Conservation (phyloP, 257 asterid genomes). For the Solanum infundibuliforme region DNA sequence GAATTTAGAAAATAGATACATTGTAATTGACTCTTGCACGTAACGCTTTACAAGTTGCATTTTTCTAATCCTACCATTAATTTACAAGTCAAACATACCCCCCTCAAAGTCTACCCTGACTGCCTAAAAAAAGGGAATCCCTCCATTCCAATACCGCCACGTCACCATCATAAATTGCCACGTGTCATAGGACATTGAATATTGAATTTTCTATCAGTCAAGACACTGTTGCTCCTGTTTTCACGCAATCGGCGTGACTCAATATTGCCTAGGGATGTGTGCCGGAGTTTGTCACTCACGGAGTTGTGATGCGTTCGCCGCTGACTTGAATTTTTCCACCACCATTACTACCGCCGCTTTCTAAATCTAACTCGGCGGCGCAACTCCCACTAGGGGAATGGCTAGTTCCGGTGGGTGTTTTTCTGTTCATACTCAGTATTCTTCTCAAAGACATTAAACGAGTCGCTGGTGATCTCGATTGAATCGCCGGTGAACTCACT, state of each 20-base stretch:
- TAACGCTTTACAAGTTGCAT: not conserved
- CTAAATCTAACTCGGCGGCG: slow-evolving; percentile 29
- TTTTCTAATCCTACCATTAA: not conserved
- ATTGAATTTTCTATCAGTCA: not conserved
- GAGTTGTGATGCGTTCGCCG: not conserved
- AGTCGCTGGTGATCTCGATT: slow-evolving; percentile 33
- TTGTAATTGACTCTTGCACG: not conserved
- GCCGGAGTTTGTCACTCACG: not conserved
- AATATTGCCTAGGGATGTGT: not conserved
- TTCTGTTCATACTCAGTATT: slow-evolving; percentile 49
- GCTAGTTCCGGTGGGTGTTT: slow-evolving; percentile 24
- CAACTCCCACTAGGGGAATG: slow-evolving; percentile 29
- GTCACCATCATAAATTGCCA: not conserved
- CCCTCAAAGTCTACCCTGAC: not conserved
- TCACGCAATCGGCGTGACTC: not conserved
- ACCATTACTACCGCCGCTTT: slow-evolving; percentile 5
- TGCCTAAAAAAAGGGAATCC: not conserved
- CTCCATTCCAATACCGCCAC: not conserved
- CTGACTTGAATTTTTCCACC: not conserved
- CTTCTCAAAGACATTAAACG: slow-evolving; percentile 50
- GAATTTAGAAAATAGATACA: not conserved
- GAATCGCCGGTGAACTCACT: slow-evolving; percentile 35
- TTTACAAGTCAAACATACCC: not conserved
- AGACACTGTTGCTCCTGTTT: not conserved
- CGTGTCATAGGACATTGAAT: not conserved